Base-by-base conservation (phyloP, 202 grass and related monocot species). In the Carex arenaria region DNA sequence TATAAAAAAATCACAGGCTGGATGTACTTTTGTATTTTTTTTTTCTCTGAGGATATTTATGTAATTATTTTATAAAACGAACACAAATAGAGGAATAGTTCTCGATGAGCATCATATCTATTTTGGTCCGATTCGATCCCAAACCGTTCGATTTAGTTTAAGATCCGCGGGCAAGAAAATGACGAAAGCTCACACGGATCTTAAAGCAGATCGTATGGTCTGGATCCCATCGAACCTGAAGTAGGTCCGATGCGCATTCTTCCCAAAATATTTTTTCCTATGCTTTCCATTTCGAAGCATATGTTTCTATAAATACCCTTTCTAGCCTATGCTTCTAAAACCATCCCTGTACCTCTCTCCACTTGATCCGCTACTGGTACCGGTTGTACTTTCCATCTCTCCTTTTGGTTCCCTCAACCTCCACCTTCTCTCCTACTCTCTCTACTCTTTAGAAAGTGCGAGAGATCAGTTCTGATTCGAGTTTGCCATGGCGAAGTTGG, bases 271-370 rank as follows among this genome's bases (percentile, higher is more conserved):
- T 73, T 73, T 28, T 1, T 7, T 34, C 7, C 22, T 67, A 38
- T 19, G 7, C 30, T 43, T 77, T 38, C 73, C 30, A 32, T 77
- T 56, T 59, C 19, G 0, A 77, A 53, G 52, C 15, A n/a, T 28
- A 47, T 64, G n/a, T 80, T 73, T 49, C 81, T 83, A 83, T 83
- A 83, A 55, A 83, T 83, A 83, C 23, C 64, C 1, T 64, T 18
- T 45, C 12, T 51, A 65, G 3, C 78, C 2, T 7, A 60, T 23
- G 53, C 61, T 19, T 3, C 57, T 6, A 81, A 9, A 79, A 63
- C 59, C 32, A 64, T 10, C 45, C n/a, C 22, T 69, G 9, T 77
- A 36, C 49, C 69, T 63, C 66, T 73, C 22, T 43, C 31, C 49
- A 65, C 43, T 22, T 57, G 54, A 62, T 28, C 78, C 57, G 17